Base-by-base conservation (phyloP, 345 rosid species). In the Bruguiera sexangula region DNA sequence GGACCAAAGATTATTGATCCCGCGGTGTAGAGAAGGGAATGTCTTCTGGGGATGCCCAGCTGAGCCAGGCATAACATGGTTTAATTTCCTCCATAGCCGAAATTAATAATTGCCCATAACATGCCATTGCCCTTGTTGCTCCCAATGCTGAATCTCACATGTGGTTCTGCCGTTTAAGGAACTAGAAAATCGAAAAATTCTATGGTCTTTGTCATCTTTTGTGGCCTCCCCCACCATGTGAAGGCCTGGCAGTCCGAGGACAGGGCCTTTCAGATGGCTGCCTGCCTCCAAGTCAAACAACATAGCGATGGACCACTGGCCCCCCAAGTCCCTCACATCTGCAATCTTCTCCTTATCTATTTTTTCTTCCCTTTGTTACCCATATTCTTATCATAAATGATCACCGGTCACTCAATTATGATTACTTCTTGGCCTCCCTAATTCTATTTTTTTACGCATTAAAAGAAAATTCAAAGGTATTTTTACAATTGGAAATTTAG, bases 101-200 rank as follows among this genome's bases (percentile, higher is more conserved):
- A 21, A 24, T 54, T 21, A 55, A 55, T 55, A 10, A 22, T 55
- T 1, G 59, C 29, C 60, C 29, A 22, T 55, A 9, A 55, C 27
- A 22, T 22, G 60, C 18, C 19, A 13, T 13, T 60, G 67, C 61
- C 55, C 37, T 39, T 29, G 56, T 29, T 62, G 53, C 54, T 67
- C 68, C 67, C 37, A 76, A 18, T 30, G 37, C 52, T 2, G 50
- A 37, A 73, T 71, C 57, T 43, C n/a, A 21, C 87, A 84, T 79
- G 87, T 77, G 87, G 65, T 29, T 0, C 16, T 79, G 85, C 74
- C 78, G 63, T 50, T 60, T 34, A 29, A 70, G 71, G 46, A 70
- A 13, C 22, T 22, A n/a, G 39, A 53, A 51, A 10, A 21, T 9
- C 24, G 6, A 61, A 67, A 63, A 64, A 77, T 78, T 83, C 69